Conservation (phyloP, 768 basidiomycete genomes). For the Lactifluus piperatus region DNA sequence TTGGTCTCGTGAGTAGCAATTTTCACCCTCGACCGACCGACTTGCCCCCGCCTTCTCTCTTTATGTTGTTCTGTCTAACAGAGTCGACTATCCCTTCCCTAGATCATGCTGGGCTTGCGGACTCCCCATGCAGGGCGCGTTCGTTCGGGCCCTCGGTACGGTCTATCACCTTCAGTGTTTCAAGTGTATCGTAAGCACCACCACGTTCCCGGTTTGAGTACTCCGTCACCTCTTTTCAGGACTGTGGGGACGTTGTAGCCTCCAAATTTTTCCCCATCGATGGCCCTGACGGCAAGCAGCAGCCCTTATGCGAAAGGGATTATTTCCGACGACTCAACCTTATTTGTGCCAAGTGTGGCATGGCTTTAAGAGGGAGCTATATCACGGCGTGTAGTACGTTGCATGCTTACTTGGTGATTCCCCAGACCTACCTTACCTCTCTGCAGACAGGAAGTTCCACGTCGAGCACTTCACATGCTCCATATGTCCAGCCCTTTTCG, state of each 20-base stretch:
- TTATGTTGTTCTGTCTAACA: neutral
- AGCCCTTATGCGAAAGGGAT: constrained; percentile 96
- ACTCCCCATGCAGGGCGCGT: constrained; percentile 85
- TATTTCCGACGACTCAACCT: constrained; percentile 94
- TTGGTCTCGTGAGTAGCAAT: constrained; percentile 22
- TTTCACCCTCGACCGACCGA: constrained; percentile 8
- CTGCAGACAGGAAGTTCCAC: constrained; percentile 94
- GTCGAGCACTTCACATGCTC: constrained; percentile 99
- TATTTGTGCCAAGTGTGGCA: constrained; percentile 92
- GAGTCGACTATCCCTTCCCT: neutral
- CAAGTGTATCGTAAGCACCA: constrained; percentile 78
- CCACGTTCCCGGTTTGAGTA: constrained; percentile 4
- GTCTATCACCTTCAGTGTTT: constrained; percentile 98
- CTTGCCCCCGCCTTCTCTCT: neutral
- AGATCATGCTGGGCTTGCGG: constrained; percentile 74
- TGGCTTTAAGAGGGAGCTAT: constrained; percentile 92
- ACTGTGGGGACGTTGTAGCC: constrained; percentile 93
- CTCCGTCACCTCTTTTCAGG: constrained; percentile 39
- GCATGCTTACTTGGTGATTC: constrained; percentile 9
- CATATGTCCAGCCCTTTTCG: constrained; percentile 90
- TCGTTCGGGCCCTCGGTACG: constrained; percentile 88
- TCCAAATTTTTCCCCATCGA: constrained; percentile 99
- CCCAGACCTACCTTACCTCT: constrained; percentile 3
- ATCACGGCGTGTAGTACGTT: constrained; percentile 96
- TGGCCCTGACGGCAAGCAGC: constrained; percentile 77